Base-by-base conservation (phyloP, 768 basidiomycete genomes). In the Royoungia palumana region DNA sequence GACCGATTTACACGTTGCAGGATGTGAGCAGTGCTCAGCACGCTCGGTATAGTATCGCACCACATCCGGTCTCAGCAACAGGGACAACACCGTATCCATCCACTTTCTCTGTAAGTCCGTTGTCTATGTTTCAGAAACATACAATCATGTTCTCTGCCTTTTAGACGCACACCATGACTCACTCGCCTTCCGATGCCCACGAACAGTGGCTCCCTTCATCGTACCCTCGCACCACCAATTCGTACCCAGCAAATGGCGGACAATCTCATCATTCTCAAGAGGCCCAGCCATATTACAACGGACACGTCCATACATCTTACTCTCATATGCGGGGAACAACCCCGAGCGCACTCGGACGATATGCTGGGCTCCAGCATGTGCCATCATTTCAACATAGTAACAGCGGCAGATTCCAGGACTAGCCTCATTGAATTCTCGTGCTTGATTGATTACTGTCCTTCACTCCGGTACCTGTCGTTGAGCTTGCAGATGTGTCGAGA, bases 311-410 rank as follows among this genome's bases (percentile, higher is more conserved):
- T 7, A 9, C 53, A 9, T 47, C 61, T 34, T 65, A 61, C 46
- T 61, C 66, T n/a, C 65, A 69, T 11, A 51, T 67, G 40, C 63
- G 61, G 38, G 55, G 50, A 21, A 32, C 53, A 24, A 47, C 50
- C 37, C 49, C 55, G n/a, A 34, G 54, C 19, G 40, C 46, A 21
- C 32, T 61, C 32, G 53, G 55, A 16, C 65, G 65, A 12, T 66
- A 67, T 47, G 16, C 56, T 6, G 64, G 57, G 22, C 50, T 61
- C 12, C 67, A 57, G 42, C 67, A 67, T 16, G 42, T 65, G 19
- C 46, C 63, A 35, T 55, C 64, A 36, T 67, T 67, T 44, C 66
- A 63, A 40, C 67, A 63, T 20, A 56, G 52, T 53, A 58, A 56
- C 68, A 65, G 45, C 12, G 28, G 41, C 30, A 21, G 19, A 35